Evolutionary conservation across 2,329 filamentous ascomycete species (phyloP).

Genomic region (Neocucurbitaria cava): DNA sequence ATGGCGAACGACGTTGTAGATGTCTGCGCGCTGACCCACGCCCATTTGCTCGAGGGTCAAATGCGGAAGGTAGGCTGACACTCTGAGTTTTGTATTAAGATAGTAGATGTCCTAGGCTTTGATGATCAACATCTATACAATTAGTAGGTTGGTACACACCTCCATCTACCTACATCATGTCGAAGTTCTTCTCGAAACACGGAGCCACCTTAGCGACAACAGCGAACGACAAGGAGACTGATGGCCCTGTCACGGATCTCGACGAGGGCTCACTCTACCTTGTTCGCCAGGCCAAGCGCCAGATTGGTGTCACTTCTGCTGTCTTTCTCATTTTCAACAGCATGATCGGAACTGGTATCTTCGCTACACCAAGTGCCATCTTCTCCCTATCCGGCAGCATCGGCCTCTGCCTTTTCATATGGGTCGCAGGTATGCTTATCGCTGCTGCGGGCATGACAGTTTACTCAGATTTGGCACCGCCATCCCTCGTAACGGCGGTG

Average conservation of each 20-base stretch:
- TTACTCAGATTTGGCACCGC: slow-evolving; percentile 72
- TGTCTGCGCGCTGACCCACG: not conserved
- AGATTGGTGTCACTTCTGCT: slow-evolving; percentile 37
- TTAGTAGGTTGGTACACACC: not conserved
- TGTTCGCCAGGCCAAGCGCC: slow-evolving; percentile 36
- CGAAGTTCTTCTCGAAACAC: slow-evolving; percentile 22
- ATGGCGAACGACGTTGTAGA: not conserved
- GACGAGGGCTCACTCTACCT: slow-evolving; percentile 33
- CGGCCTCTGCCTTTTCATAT: slow-evolving; percentile 69
- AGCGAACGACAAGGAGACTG: slow-evolving; percentile 12
- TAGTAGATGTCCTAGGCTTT: not conserved
- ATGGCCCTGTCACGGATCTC: slow-evolving; percentile 18
- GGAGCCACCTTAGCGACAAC: slow-evolving; percentile 10
- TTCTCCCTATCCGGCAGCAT: slow-evolving; percentile 65
- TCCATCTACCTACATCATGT: slow-evolving; percentile 15
- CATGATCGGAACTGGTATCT: slow-evolving; percentile 72
- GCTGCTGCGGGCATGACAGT: slow-evolving; percentile 68
- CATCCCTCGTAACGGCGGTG: slow-evolving; percentile 69
- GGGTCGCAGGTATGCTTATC: slow-evolving; percentile 68
- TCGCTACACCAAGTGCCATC: slow-evolving; percentile 67
- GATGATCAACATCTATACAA: not conserved
- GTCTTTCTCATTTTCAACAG: slow-evolving; percentile 64
- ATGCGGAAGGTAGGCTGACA: not conserved
- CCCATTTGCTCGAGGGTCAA: not conserved
- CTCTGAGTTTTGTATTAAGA: not conserved